Evolutionary conservation across 768 basidiomycete species (phyloP), one percentile per base, ranked within the genome.

Genomic region (Hydnum rufescens): DNA sequence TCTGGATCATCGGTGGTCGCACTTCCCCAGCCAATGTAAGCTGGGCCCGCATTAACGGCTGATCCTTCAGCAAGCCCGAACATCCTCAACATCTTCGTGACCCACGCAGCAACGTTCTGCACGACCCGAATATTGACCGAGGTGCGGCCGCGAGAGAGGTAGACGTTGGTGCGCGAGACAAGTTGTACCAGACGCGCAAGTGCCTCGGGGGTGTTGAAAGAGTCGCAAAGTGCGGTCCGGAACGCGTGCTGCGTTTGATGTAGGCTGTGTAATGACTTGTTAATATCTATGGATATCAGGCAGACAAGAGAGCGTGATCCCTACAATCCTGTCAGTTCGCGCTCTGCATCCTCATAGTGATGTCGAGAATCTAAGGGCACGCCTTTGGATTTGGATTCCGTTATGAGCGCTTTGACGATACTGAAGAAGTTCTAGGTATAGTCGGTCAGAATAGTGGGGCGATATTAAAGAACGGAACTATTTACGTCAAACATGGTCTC

Each of bases 151-250:
- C 66, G 60, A 18, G 64, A 54, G 30, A 97, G 77, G 67, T 97
- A 99, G 30, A 88, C 71, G 64, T 96, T 96, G 4, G 84, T 78
- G 44, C 75, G 73, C 3, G 84, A 83, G 44, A 96, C 77, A 32
- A 97, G 70, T 55, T 90, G 82, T 8, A 82, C 73, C 18, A 97
- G 66, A 53, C 77, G 68, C 58, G 75, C 73, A 23, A 97, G 65
- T 0, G 89, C 92, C 18, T 68, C 72, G 2, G 90, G 88, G 0
- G 95, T 97, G 64, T 97, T 92, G 73, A 97, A 95, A 0, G 92
- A 96, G 64, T 99, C 93, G 66, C 84, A 92, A 46, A 99, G 77
- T 0, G 90, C 85, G 8, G 68, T 71, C 51, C 87, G 78, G 73
- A 99, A 93, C 4, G 74, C 71, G 39, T 72, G 58, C 63, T 92